These are phyloP conservation scores for Spinacia oleracea DNA, from an alignment of 179 eudicot genomes.

Conservation along the genomic window DNA sequence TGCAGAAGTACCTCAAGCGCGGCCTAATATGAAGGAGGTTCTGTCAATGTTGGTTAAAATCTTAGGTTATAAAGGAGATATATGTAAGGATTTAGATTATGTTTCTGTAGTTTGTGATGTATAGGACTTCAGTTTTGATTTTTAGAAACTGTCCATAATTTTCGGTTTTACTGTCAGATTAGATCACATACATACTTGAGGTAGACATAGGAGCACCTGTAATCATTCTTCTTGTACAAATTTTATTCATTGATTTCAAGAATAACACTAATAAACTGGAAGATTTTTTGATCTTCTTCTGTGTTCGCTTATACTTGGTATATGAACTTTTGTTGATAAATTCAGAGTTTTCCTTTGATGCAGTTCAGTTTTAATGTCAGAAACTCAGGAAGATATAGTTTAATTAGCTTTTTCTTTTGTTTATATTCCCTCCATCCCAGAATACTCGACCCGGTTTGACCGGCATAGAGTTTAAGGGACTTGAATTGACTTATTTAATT, in stretches of 20 bases:
- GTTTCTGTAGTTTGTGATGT: conserved; percentile 29
- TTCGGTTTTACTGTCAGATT: conserved; percentile 10
- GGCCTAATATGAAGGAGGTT: conserved; percentile 98
- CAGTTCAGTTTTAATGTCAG: neutral
- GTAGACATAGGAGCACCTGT: conserved; percentile 17
- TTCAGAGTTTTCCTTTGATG: neutral
- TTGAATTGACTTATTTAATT: no score
- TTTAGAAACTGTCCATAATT: conserved; percentile 25
- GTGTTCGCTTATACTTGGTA: neutral
- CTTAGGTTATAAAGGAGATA: conserved; percentile 29
- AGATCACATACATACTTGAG: conserved; percentile 15
- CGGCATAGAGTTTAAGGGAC: no score
- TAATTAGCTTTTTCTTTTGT: no score
- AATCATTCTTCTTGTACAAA: conserved; percentile 39
- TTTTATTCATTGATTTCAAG: conserved; percentile 25
- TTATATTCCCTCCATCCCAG: no score
- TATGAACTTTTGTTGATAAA: neutral
- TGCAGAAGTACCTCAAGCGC: conserved; percentile 62
- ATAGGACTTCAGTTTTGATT: conserved; percentile 19
- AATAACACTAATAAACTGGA: conserved; percentile 19
- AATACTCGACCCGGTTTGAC: no score
- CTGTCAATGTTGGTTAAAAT: conserved; percentile 62
- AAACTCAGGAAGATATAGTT: neutral
- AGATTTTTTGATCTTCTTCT: neutral
- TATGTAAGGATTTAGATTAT: conserved; percentile 19